Conservation (phyloP, 192 early-diverging fungal species). For the Powellomyces hirtus region DNA sequence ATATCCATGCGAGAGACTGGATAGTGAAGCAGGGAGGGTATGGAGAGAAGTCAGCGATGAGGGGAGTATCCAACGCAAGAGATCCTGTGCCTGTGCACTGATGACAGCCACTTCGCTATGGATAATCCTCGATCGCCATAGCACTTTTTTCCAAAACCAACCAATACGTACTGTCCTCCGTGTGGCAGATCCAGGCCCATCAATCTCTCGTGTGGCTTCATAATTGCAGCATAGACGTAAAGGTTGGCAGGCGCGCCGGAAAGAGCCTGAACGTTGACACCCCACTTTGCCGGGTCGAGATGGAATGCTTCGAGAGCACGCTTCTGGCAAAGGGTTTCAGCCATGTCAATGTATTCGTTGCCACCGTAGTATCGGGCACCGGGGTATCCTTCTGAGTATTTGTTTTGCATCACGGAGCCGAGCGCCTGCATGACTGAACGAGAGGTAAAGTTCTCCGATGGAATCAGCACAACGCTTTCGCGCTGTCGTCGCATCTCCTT, state of each 20-base stretch:
- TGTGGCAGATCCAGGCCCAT: slow-evolving; percentile 99
- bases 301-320: slow-evolving; percentile 93
- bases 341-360: slow-evolving; percentile 96
- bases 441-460: slow-evolving; percentile 99
- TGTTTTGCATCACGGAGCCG: slow-evolving; percentile 99
- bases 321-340: slow-evolving; percentile 90
- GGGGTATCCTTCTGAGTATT: slow-evolving; percentile 98
- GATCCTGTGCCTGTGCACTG: too few relatives aligned
- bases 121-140: too few relatives aligned
- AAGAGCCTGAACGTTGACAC: slow-evolving; percentile 96
- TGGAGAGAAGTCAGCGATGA: neutral
- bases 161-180: slow-evolving; percentile 93
- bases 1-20: slow-evolving; percentile 94
- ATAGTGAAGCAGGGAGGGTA: neutral
- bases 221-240: slow-evolving; percentile 91
- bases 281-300: slow-evolving; percentile 83
- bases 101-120: too few relatives aligned
- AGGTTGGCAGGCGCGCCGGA: slow-evolving; percentile 97
- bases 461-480: slow-evolving; percentile 89
- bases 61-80: too few relatives aligned
- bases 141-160: too few relatives aligned
- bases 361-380: slow-evolving; percentile 98
- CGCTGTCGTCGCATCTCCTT: slow-evolving; percentile 92
- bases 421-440: slow-evolving; percentile 93
- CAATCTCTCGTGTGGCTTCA: slow-evolving; percentile 95